A percentile compares a stretch with the other conserved stretches of the same genome.
phyloP scores from a whole-genome alignment of 441 rosid species.

The Aquilaria agallochum region DNA sequence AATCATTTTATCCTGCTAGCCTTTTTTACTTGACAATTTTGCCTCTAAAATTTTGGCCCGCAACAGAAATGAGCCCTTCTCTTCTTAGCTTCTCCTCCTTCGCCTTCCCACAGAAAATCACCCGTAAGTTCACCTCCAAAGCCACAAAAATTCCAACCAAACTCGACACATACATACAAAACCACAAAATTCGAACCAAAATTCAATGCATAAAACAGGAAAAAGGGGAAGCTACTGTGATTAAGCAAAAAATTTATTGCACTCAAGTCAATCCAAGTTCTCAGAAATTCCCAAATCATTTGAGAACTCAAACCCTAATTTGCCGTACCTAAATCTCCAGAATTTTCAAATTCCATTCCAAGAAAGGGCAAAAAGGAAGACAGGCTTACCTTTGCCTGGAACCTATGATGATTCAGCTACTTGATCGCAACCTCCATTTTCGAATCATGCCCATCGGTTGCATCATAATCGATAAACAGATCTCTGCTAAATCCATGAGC shows the following conservation, averaged over 20 bases:
- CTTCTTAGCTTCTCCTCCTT: slow-evolving; percentile 90
- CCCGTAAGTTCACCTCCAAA: slow-evolving; percentile 93
- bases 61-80: slow-evolving; percentile 47
- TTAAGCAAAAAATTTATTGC: too few relatives aligned
- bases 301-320: too few relatives aligned
- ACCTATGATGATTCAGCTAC: too few relatives aligned
- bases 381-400: too few relatives aligned
- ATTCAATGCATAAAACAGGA: too few relatives aligned
- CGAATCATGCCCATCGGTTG: neutral
- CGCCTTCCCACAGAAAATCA: slow-evolving; percentile 82
- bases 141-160: slow-evolving; percentile 74
- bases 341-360: slow-evolving; percentile 26
- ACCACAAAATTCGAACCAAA: slow-evolving; percentile 25
- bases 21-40: too few relatives aligned
- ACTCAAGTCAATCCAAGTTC: too few relatives aligned
- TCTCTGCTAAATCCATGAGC: slow-evolving; percentile 81
- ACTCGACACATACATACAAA: slow-evolving; percentile 71
- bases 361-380: slow-evolving; percentile 32
- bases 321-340: too few relatives aligned
- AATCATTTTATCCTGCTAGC: too few relatives aligned
- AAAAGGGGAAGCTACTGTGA: too few relatives aligned
- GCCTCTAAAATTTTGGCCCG: slow-evolving; percentile 2
- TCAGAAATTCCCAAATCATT: too few relatives aligned
- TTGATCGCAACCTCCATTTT: too few relatives aligned
- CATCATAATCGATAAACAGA: slow-evolving; percentile 27